Conservation (phyloP, 805 yeast species). For the Saturnispora dispora region DNA sequence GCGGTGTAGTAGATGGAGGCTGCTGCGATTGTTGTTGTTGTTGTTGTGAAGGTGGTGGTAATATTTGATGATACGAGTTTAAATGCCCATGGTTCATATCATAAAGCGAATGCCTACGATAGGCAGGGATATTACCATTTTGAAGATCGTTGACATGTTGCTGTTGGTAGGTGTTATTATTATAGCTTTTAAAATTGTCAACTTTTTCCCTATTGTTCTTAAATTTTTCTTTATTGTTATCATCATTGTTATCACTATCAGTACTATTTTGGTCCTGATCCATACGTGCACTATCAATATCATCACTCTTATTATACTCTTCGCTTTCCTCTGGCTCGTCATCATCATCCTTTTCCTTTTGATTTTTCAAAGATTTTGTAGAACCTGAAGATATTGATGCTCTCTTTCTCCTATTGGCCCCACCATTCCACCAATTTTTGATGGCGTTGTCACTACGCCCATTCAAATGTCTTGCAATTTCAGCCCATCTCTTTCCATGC, state of each 20-base stretch:
- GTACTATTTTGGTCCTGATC: neutral
- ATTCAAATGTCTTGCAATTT: slow-evolving; percentile 76
- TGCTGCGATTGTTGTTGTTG: neutral
- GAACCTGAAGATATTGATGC: slow-evolving; percentile 12
- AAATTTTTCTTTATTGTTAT: neutral
- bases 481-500: slow-evolving; percentile 91
- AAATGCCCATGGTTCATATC: neutral
- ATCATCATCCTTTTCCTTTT: neutral
- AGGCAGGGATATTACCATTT: neutral
- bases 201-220: slow-evolving; percentile 10
- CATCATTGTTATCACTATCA: neutral
- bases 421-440: slow-evolving; percentile 96
- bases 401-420: slow-evolving; percentile 74
- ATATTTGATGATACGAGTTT: neutral
- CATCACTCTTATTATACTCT: neutral
- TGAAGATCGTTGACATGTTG: neutral
- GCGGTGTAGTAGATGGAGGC: neutral
- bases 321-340: neutral
- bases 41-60: neutral
- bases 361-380: neutral
- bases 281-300: neutral
- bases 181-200: slow-evolving; percentile 13
- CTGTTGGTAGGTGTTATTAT: neutral
- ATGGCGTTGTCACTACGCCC: slow-evolving; percentile 89
- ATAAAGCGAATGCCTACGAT: neutral